Evolutionary conservation across 2,329 filamentous ascomycete species (phyloP).

Genomic region (Sclerotinia subarctica): DNA sequence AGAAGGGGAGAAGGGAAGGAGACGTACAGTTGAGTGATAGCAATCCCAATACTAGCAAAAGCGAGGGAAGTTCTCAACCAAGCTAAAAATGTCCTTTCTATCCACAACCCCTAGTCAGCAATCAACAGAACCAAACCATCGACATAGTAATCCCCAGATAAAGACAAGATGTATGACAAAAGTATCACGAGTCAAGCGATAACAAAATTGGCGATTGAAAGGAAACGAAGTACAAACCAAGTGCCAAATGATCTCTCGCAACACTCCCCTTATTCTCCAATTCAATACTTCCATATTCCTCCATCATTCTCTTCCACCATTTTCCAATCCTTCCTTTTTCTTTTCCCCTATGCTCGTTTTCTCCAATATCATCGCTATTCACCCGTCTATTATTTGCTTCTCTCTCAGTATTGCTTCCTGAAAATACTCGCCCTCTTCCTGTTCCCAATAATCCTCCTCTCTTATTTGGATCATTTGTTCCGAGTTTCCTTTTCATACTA

Average conservation of each 20-base stretch:
- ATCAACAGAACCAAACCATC: not conserved
- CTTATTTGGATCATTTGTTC: not conserved
- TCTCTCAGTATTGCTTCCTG: not conserved
- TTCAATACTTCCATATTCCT: slow-evolving; percentile 56
- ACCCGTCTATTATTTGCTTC: not conserved
- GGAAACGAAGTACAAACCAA: slow-evolving; percentile 52
- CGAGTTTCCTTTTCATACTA: not conserved
- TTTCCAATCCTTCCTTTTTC: slow-evolving; percentile 31
- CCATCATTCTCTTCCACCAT: slow-evolving; percentile 54
- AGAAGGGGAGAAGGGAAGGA: not conserved
- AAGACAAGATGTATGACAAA: not conserved
- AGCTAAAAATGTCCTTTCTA: slow-evolving; percentile 80
- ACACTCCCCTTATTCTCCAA: slow-evolving; percentile 84
- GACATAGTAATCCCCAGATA: not conserved
- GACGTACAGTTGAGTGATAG: slow-evolving; percentile 66
- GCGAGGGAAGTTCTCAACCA: slow-evolving; percentile 80
- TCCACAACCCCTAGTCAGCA: not conserved
- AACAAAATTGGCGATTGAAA: slow-evolving; percentile 15
- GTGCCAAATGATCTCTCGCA: slow-evolving; percentile 74
- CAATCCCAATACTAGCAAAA: slow-evolving; percentile 79
- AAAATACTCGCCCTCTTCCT: not conserved
- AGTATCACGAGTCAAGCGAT: not conserved
- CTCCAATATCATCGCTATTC: slow-evolving; percentile 17
- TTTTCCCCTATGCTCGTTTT: slow-evolving; percentile 25
- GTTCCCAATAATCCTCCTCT: not conserved